Base-by-base conservation (phyloP, 2,329 filamentous ascomycete species). In the Pseudocercospora musae region DNA sequence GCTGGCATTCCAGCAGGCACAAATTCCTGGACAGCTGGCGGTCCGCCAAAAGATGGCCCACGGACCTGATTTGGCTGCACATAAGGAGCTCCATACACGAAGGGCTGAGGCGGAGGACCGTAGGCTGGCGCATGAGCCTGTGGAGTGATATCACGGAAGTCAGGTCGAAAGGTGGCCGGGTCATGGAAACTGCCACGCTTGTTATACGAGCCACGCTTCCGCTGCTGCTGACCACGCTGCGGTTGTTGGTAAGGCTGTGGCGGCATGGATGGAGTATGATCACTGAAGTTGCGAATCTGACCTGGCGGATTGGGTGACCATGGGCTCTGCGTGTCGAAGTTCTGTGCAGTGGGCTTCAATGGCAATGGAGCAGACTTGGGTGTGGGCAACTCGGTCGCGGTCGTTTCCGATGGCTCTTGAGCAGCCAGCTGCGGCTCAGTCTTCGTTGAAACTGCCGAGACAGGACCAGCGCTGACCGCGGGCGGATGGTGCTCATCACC, bases 191-290 rank as follows among this genome's bases (percentile, higher is more conserved):
- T 54, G 44, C 50, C 42, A 52, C 57, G 57, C 60, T 59, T 63
- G 42, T 53, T 58, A 57, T 40, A 49, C 33, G 60, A 49, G 18
- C 52, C 62, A 33, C 62, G 62, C 54, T 53, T 60, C 27, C 42
- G 48, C 40, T 46, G 31, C 40, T 44, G 52, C 55, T 27, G 40
- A 40, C 46, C 37, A 37, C 55, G 55, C 15, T 46, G 55, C 13
- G 44, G 31, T 27, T 50, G 57, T 42, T 46, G 55, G 21, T 57
- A 42, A 37, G 37, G 23, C 21, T 46, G 55, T 15, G 44, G 37
- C 18, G 42, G 25, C 15, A 31, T 27, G 21, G 27, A 15, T 48
- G 11, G 3, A n/a, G n/a, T 20, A 11, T 37, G 40, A 18, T 27
- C 44, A 11, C 59, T 52, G 52, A 53, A 57, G 44, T 27, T 61